Evolutionary conservation across 140 eudicot species (phyloP).

Genomic region (Ambrosia hybrid): DNA sequence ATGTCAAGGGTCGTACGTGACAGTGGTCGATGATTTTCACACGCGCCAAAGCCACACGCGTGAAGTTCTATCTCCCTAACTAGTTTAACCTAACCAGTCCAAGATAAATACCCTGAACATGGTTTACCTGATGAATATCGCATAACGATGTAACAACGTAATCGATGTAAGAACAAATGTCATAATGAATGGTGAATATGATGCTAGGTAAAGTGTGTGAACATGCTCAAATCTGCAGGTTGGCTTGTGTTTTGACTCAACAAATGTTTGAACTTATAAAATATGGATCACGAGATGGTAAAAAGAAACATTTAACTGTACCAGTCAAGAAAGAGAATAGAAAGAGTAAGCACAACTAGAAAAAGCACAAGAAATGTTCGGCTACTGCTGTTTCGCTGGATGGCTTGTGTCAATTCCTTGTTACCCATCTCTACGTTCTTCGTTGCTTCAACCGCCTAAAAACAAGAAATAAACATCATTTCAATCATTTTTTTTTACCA

Average conservation of each 20-base stretch:
- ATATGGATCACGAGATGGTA: slow-evolving; percentile 7
- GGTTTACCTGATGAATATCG: too few species aligned
- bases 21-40: too few species aligned
- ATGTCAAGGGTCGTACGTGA: too few species aligned
- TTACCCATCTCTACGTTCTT: slow-evolving; percentile 85
- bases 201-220: background rate
- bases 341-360: slow-evolving; percentile 66
- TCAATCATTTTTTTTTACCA: background rate
- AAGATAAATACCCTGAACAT: too few species aligned
- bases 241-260: background rate
- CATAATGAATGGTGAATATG: background rate
- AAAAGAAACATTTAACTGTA: slow-evolving; percentile 36
- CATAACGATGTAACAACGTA: background rate
- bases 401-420: slow-evolving; percentile 83
- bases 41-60: too few species aligned
- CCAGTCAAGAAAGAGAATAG: slow-evolving; percentile 93
- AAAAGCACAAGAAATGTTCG: slow-evolving; percentile 82
- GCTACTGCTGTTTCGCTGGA: slow-evolving; percentile 86
- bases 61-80: too few species aligned
- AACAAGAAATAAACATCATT: background rate
- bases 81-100: too few species aligned
- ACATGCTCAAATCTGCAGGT: background rate
- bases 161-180: background rate
- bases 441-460: slow-evolving; percentile 92
- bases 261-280: background rate